Percentiles rank a stretch among this genome's conserved stretches.
Conservation (phyloP, 257 asterid species). For the Solanum pimpinellifolium region DNA sequence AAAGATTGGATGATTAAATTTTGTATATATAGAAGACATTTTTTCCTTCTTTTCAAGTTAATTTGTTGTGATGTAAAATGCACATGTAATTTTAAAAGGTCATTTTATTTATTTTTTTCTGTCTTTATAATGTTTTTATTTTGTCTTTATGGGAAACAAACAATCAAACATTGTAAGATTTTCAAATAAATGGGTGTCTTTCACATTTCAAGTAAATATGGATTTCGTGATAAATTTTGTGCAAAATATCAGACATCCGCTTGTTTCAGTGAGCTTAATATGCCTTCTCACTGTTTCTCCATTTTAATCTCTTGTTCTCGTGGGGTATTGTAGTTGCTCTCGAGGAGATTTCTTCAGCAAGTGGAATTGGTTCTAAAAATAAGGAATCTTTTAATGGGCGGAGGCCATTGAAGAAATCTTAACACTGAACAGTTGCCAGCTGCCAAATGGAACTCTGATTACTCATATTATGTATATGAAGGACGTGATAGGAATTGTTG, state of each 20-base stretch:
- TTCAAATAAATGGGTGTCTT: too few species aligned
- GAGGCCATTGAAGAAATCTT: conserved; percentile 33
- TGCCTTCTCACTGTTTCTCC: too few species aligned
- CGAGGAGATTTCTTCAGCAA: conserved; percentile 36
- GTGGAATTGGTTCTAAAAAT: conserved; percentile 8
- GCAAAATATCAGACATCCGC: not conserved
- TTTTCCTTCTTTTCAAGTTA: too few species aligned
- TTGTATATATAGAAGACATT: too few species aligned
- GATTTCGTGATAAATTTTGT: not conserved
- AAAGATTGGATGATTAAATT: too few species aligned
- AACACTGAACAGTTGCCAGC: conserved; percentile 14
- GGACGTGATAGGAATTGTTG: conserved; percentile 59
- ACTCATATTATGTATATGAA: conserved; percentile 30
- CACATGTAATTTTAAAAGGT: not conserved
- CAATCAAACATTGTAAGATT: not conserved
- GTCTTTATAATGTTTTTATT: not conserved
- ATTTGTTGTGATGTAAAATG: not conserved
- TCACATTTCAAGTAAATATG: not conserved
- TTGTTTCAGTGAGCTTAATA: not conserved
- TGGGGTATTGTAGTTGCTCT: conserved; percentile 34
- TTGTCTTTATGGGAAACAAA: not conserved
- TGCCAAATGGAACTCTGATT: conserved; percentile 30
- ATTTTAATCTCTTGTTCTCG: not conserved
- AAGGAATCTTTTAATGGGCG: conserved; percentile 6
- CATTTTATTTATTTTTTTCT: not conserved